Base-by-base conservation (phyloP, 2,329 filamentous ascomycete genomes). In the Colletotrichum navitas region DNA sequence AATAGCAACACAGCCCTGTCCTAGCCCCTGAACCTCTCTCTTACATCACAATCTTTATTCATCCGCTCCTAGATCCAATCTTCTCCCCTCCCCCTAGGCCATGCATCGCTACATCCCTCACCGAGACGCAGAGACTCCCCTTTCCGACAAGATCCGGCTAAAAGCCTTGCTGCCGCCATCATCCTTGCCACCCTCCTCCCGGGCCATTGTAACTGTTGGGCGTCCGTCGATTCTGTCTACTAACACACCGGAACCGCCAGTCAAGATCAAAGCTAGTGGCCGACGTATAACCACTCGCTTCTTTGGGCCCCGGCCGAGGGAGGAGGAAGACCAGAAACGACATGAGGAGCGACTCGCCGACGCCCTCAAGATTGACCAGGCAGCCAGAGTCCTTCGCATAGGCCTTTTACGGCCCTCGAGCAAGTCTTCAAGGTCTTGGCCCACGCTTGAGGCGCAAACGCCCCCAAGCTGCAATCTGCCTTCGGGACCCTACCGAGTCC, bases 321-420 rank as follows among this genome's bases (percentile, higher is more conserved):
- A 84, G 1, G 86, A 89, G 47, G 89, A 93, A 47, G 89, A 94
- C 51, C 82, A 87, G 16, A 89, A 92, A 68, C 90, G 88, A 63
- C 93, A 97, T 77, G 89, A 93, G 76, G 88, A 88, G 51, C 90
- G 94, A 36, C 82, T 99, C 66, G 94, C 95, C 11, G 84, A 91
- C 21, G 96, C 96, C 3, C 85, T 98, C 63, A 88, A 93, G n/a
- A 87, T 98, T 72, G 91, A 97, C 78, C 90, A 89, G 56, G 85
- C 88, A 39, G 85, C 87, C 34, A 89, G 89, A 73, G 84, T 97
- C 18, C 84, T 97, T 39, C 86, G 87, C 51, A 90, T 89, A 74
- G 80, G 80, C 41, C 73, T 29, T 77, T 77, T 3, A 78, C 76
- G 1, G 78, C 77, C 65, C 75, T 18, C 47, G 16, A 7, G 3